phyloP scores from a whole-genome alignment of 257 asterid genomes.

The Gentiana straminea region DNA sequence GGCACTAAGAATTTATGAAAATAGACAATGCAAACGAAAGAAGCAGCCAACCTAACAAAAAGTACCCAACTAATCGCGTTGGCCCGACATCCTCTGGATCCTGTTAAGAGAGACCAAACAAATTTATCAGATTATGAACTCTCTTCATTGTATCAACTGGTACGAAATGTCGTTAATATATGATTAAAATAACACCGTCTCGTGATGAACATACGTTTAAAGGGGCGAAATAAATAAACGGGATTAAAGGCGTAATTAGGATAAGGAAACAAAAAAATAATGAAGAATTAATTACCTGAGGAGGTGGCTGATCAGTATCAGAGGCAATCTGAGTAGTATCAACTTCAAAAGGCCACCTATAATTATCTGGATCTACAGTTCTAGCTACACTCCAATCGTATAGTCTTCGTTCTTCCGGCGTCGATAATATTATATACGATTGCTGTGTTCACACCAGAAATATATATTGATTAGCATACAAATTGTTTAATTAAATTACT shows the following conservation, averaged over 20 bases:
- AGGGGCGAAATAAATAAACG: too few species aligned
- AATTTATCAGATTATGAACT: background rate
- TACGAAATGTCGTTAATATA: background rate
- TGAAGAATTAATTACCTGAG: constrained; percentile 26
- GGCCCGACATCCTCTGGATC: constrained; percentile 70
- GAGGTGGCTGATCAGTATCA: constrained; percentile 44
- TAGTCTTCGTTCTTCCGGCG: constrained; percentile 55
- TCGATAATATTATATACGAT: constrained; percentile 48
- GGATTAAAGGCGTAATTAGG: too few species aligned
- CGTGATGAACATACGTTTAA: too few species aligned
- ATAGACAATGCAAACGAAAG: constrained; percentile 37
- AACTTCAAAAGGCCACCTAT: constrained; percentile 65
- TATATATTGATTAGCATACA: too few species aligned
- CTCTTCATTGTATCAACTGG: background rate
- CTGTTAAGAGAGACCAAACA: constrained; percentile 19
- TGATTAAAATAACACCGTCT: too few species aligned
- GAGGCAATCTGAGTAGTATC: constrained; percentile 36
- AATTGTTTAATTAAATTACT: too few species aligned
- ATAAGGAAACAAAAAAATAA: too few species aligned
- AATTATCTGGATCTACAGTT: constrained; percentile 36
- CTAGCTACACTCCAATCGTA: constrained; percentile 87
- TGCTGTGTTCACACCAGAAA: constrained; percentile 20
- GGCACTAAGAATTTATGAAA: constrained; percentile 19
- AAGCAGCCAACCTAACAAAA: constrained; percentile 39
- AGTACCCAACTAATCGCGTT: constrained; percentile 50